These are phyloP conservation scores for Pseudogymnoascus sp. DNA, from an alignment of 2,329 filamentous ascomycete species.

Conservation along the genomic window DNA sequence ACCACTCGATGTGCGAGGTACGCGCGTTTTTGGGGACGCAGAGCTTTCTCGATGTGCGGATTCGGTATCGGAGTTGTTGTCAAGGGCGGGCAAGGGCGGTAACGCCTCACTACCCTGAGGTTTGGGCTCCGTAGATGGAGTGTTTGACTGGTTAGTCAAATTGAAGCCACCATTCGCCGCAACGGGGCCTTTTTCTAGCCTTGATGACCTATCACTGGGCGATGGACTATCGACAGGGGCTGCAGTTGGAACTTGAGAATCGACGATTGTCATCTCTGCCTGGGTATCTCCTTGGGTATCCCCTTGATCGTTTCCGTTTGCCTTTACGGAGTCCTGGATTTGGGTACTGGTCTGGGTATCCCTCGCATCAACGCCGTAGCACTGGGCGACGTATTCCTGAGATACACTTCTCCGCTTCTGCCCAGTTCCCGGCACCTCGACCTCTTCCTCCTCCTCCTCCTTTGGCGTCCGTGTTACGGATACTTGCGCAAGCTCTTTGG, in stretches of 20 bases:
- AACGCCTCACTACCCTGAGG: not conserved
- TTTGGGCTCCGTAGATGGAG: not conserved
- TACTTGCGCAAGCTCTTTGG: conserved; percentile 6
- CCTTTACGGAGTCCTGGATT: not conserved
- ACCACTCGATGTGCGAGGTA: not conserved
- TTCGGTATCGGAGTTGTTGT: not conserved
- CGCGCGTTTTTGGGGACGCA: not conserved
- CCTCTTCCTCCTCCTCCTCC: not conserved
- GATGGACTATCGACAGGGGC: not conserved
- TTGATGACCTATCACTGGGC: not conserved
- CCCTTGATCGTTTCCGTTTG: not conserved
- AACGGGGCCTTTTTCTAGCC: not conserved
- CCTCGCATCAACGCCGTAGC: conserved; percentile 20
- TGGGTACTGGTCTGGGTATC: conserved; percentile 20
- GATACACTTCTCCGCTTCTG: not conserved
- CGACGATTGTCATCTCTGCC: conserved; percentile 1
- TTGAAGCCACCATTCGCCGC: not conserved
- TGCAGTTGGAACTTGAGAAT: not conserved
- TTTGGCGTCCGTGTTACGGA: not conserved
- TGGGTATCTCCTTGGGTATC: conserved; percentile 2
- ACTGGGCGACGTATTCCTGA: conserved; percentile 24
- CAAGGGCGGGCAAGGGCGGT: not conserved
- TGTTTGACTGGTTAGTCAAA: not conserved
- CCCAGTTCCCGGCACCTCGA: conserved; percentile 1
- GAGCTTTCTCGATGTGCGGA: conserved; percentile 1